Conservation (phyloP, 2,329 filamentous ascomycete genomes). For the Fulvia fulva region DNA sequence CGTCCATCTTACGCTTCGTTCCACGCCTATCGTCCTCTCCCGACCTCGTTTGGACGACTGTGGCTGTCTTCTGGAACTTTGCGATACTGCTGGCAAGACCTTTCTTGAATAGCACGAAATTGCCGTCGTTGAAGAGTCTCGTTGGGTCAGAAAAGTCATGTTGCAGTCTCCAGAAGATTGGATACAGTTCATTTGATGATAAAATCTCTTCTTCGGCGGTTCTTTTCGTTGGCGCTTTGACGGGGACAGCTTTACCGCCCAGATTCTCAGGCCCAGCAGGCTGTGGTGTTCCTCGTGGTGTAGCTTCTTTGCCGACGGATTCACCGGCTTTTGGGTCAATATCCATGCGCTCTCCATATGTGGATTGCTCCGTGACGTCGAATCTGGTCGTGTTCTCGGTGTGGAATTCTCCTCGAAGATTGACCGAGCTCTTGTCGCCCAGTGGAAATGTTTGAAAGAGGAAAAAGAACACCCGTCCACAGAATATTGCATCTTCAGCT, state of each 20-base stretch:
- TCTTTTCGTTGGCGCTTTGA: constrained; percentile 23
- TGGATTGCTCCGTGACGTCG: constrained; percentile 51
- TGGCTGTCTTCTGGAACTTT: constrained; percentile 70
- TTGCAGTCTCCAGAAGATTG: constrained; percentile 91
- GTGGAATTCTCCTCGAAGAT: constrained; percentile 92
- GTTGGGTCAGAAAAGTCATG: constrained; percentile 88
- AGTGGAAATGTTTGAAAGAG: constrained; percentile 97
- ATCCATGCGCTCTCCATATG: constrained; percentile 56
- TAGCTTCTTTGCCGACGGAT: constrained; percentile 18
- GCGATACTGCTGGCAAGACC: constrained; percentile 60
- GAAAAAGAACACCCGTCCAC: constrained; percentile 95
- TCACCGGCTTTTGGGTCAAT: constrained; percentile 47
- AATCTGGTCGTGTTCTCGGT: constrained; percentile 88
- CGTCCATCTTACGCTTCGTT: constrained; percentile 61
- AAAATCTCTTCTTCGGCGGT: constrained; percentile 47
- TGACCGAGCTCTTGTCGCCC: constrained; percentile 95
- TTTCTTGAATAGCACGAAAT: constrained; percentile 63
- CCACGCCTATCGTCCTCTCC: constrained; percentile 61
- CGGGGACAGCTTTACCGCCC: constrained; percentile 24
- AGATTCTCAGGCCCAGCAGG: constrained; percentile 22
- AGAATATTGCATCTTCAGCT: constrained; percentile 95
- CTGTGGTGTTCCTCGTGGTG: constrained; percentile 14
- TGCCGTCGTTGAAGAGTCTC: constrained; percentile 65
- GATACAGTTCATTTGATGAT: constrained; percentile 73
- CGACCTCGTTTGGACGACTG: constrained; percentile 65